These are phyloP conservation scores for Blakeslea trispora DNA, from an alignment of 371 early-diverging fungal species.

Conservation along the genomic window DNA sequence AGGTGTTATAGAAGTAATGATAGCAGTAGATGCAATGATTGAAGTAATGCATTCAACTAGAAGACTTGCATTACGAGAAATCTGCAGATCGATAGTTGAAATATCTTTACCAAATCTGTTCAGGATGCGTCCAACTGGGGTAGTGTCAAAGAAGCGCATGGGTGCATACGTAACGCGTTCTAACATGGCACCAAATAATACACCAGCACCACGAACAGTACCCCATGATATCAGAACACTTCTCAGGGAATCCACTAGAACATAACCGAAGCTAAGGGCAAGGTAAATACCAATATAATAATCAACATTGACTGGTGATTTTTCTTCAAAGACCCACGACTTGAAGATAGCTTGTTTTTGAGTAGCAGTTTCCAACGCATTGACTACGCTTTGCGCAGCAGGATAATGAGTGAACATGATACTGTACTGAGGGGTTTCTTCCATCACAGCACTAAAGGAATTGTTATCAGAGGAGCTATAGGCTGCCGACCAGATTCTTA, in stretches of 20 bases:
- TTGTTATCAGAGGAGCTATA: conserved; percentile 9
- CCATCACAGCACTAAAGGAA: neutral
- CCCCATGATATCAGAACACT: conserved; percentile 43
- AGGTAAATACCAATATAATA: conserved; percentile 30
- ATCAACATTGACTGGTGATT: conserved; percentile 25
- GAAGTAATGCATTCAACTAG: conserved; percentile 45
- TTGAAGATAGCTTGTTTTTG: conserved; percentile 27
- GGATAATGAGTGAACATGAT: conserved; percentile 4
- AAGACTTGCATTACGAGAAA: conserved; percentile 36
- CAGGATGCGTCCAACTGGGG: conserved; percentile 91
- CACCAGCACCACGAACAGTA: conserved; percentile 59
- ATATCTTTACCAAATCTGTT: conserved; percentile 81
- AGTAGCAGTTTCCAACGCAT: conserved; percentile 24
- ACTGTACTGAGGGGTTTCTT: neutral
- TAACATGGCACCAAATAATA: conserved; percentile 55
- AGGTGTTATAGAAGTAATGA: conserved; percentile 63
- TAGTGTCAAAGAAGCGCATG: conserved; percentile 87
- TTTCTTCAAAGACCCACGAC: conserved; percentile 28
- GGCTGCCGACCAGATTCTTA: conserved; percentile 32
- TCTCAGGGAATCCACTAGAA: conserved; percentile 27
- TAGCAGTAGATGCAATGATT: conserved; percentile 59
- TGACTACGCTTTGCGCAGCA: conserved; percentile 14
- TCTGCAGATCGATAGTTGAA: conserved; percentile 36
- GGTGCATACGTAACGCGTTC: conserved; percentile 65
- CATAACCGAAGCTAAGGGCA: conserved; percentile 16